Conservation (phyloP, 139 green algal species). For the Eudorina sp. region DNA sequence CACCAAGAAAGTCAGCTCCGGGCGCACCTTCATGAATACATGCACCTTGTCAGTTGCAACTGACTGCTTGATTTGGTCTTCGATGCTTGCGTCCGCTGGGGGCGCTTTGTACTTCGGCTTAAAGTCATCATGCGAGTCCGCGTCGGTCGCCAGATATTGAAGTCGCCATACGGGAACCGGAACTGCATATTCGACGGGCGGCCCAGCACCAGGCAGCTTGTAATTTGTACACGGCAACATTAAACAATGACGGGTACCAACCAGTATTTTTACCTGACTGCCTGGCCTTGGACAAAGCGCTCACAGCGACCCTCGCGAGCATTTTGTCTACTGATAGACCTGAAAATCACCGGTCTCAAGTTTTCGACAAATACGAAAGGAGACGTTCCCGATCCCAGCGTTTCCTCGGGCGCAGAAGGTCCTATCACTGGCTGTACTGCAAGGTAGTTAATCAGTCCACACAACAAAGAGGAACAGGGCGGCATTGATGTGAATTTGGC, state of each 20-base stretch:
- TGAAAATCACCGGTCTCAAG: too few relatives aligned
- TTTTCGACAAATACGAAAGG: too few relatives aligned
- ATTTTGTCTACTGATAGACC: neutral
- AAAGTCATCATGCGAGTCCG: slow-evolving; percentile 92
- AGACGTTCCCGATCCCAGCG: too few relatives aligned
- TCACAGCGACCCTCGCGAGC: neutral
- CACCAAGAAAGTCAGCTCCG: neutral
- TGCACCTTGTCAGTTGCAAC: slow-evolving; percentile 92
- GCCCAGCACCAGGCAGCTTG: neutral
- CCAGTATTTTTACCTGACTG: neutral
- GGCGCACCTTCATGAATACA: slow-evolving; percentile 94
- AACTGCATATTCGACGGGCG: neutral
- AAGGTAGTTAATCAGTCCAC: too few relatives aligned
- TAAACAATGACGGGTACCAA: neutral
- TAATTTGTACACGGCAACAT: neutral
- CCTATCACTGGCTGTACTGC: too few relatives aligned
- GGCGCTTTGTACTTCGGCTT: slow-evolving; percentile 82
- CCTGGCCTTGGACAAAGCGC: neutral
- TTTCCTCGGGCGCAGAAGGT: too few relatives aligned
- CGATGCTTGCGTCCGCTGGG: neutral
- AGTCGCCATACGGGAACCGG: neutral
- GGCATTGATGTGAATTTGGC: too few relatives aligned
- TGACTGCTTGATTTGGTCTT: slow-evolving; percentile 58
- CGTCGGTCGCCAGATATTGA: slow-evolving; percentile 7
- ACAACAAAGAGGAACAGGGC: too few relatives aligned